A percentile compares a stretch with the other conserved stretches of the same genome.
Evolutionary conservation across 345 rosid genomes (phyloP).

Genomic region (Anastatica hierochuntica): DNA sequence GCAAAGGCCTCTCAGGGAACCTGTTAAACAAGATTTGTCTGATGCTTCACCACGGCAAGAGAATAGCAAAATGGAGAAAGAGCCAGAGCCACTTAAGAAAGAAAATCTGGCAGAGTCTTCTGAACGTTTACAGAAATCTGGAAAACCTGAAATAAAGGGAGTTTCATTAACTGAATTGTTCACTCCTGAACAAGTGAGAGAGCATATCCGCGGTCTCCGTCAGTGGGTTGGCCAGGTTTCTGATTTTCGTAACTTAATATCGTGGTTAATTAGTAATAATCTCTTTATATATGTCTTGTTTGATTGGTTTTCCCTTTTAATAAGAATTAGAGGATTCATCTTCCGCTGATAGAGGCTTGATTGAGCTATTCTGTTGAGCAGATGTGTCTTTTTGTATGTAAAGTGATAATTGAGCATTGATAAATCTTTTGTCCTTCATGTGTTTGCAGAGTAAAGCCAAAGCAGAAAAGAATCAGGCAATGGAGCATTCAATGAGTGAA

Average conservation of each 20-base stretch:
- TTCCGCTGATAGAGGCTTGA: too few relatives aligned
- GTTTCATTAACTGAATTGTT: constrained; percentile 91
- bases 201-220: constrained; percentile 89
- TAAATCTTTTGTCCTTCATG: background rate
- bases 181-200: constrained; percentile 95
- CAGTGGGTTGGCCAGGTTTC: constrained; percentile 99
- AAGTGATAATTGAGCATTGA: too few relatives aligned
- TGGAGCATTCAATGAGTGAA: constrained; percentile 97
- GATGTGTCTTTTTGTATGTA: background rate
- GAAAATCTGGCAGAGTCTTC: constrained; percentile 40
- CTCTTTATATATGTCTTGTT: too few relatives aligned
- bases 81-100: constrained; percentile 39
- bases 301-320: too few relatives aligned
- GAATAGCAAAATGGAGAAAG: constrained; percentile 41
- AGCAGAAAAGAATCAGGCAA: constrained; percentile 92
- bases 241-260: background rate
- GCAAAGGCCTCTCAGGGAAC: constrained; percentile 38
- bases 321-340: too few relatives aligned
- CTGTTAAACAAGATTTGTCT: constrained; percentile 25
- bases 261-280: too few relatives aligned
- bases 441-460: constrained; percentile 75
- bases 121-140: constrained; percentile 59
- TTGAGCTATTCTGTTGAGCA: background rate
- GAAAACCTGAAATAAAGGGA: constrained; percentile 92
- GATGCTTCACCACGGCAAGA: constrained; percentile 37